Percentiles rank a stretch among this genome's conserved stretches.
These are phyloP conservation scores for Malassezia psittaci DNA, from an alignment of 1,284 basidiomycete genomes.

Conservation along the genomic window DNA sequence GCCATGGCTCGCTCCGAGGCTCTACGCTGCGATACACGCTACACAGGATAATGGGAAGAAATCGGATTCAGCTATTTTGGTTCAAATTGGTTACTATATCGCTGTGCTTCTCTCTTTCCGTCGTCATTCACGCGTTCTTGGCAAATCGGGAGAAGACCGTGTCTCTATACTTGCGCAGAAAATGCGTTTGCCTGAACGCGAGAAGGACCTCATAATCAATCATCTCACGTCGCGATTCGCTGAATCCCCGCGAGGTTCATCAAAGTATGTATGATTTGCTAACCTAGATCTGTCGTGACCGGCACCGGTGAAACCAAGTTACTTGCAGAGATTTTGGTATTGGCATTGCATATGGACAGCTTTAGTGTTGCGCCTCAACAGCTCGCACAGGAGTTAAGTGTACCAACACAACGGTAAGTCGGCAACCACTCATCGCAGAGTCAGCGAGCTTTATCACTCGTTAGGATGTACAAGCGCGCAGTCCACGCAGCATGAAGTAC, in stretches of 20 bases:
- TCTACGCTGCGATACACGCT: constrained; percentile 19
- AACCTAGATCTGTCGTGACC: constrained; percentile 5
- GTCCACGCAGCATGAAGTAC: constrained; percentile 15
- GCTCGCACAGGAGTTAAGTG: constrained; percentile 18
- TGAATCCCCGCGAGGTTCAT: constrained; percentile 17
- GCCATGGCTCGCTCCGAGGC: constrained; percentile 19
- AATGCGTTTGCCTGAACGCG: constrained; percentile 16
- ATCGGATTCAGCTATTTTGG: constrained; percentile 6
- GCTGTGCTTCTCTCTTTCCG: constrained; percentile 21
- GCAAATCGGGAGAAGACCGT: constrained; percentile 10
- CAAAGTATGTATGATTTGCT: constrained; percentile 14
- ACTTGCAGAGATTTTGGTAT: constrained; percentile 35
- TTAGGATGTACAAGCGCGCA: constrained; percentile 26
- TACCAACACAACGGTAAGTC: constrained; percentile 19
- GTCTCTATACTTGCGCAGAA: constrained; percentile 14
- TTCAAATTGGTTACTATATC: constrained; percentile 19
- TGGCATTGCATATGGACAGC: constrained; percentile 38
- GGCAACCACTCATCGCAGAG: background rate
- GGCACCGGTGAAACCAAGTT: constrained; percentile 26
- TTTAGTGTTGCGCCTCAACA: constrained; percentile 30
- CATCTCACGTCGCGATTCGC: constrained; percentile 22
- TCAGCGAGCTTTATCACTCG: constrained; percentile 27
- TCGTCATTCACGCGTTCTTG: constrained; percentile 5
- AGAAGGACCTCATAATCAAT: constrained; percentile 19
- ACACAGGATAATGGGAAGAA: constrained; percentile 6